phyloP scores from a whole-genome alignment of 2,329 filamentous ascomycete species.

The Microdochium paspali region DNA sequence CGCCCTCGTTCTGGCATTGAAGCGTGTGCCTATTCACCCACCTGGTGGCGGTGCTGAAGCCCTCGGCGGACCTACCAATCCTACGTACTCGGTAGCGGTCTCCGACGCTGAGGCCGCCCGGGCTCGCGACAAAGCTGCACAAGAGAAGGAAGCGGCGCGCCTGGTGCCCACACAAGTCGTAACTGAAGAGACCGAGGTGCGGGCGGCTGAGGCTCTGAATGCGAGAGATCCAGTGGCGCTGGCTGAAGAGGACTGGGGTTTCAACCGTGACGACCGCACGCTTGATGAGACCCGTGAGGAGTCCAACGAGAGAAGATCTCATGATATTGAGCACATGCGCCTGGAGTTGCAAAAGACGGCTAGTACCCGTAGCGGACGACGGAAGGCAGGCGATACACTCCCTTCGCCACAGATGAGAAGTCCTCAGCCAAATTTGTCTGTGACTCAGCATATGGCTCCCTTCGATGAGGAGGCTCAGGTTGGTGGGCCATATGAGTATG shows the following conservation, averaged over 20 bases:
- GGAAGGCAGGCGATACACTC: conserved; percentile 18
- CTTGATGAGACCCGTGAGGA: conserved; percentile 17
- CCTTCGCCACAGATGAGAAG: conserved; percentile 8
- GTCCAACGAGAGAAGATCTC: conserved; percentile 23
- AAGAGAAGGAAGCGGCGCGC: conserved; percentile 54
- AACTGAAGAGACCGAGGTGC: conserved; percentile 26
- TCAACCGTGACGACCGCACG: conserved; percentile 25
- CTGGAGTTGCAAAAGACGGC: conserved; percentile 13
- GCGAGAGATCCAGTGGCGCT: conserved; percentile 21
- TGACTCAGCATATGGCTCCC: conserved; percentile 15
- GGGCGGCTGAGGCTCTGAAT: conserved; percentile 36
- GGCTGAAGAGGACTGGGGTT: conserved; percentile 27
- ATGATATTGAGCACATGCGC: conserved; percentile 23
- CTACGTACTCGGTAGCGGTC: conserved; percentile 71
- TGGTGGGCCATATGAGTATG: conserved; percentile 14
- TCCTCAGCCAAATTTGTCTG: conserved; percentile 12
- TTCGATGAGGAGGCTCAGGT: conserved; percentile 22
- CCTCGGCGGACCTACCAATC: conserved; percentile 61
- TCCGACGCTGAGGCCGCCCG: conserved; percentile 56
- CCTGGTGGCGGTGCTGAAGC: conserved; percentile 63
- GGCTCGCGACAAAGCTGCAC: conserved; percentile 49
- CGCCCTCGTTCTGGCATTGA: conserved; percentile 74
- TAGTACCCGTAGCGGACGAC: conserved; percentile 18
- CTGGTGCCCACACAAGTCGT: conserved; percentile 31
- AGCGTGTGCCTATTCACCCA: conserved; percentile 75